phyloP scores from a whole-genome alignment of 192 early-diverging fungal species.

The Umbelopsis sp. region DNA sequence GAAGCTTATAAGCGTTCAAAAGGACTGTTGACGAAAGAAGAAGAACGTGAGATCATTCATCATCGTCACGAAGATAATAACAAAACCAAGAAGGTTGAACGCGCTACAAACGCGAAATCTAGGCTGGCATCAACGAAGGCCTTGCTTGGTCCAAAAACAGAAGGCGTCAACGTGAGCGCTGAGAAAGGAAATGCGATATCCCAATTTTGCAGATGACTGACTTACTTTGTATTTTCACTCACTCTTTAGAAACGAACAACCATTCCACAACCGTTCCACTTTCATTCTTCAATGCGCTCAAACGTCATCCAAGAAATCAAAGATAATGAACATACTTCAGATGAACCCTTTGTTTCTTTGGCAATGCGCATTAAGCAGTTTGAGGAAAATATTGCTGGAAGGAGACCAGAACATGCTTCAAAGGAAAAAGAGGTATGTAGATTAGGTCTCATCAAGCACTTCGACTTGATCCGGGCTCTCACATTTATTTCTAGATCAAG shows the following conservation, averaged over 20 bases:
- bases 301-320: background rate
- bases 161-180: background rate
- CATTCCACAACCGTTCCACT: constrained; percentile 2
- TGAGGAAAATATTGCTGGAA: constrained; percentile 9
- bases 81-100: background rate
- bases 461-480: background rate
- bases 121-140: background rate
- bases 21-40: background rate
- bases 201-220: background rate
- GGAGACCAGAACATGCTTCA: background rate
- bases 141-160: constrained; percentile 7
- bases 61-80: background rate
- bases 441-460: background rate
- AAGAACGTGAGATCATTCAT: background rate
- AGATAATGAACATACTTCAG: background rate
- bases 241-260: background rate
- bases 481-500: background rate
- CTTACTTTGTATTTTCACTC: background rate
- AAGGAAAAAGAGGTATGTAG: background rate
- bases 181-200: background rate
- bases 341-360: background rate
- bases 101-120: background rate
- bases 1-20: constrained; percentile 3
- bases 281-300: background rate
- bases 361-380: constrained; percentile 10